Base-by-base conservation (phyloP, 164 flowering plant species). In the Magnolia kwangsiensis region DNA sequence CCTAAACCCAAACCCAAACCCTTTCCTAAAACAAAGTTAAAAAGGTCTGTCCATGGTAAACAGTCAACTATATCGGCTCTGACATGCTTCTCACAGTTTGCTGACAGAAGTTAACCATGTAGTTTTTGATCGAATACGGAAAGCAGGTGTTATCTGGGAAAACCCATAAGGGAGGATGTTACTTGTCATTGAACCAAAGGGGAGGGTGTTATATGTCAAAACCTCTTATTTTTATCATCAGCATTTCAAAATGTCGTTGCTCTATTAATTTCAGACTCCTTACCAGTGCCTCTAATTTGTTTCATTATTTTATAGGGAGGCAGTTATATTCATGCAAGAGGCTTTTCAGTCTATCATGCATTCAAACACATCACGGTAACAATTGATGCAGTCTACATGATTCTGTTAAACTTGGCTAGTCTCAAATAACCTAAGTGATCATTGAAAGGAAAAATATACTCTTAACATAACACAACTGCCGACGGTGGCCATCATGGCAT, bases 321-420 rank as follows among this genome's bases (percentile, higher is more conserved):
- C 75, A 90, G 90, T 86, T 85, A 94, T 77, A 80, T 96, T 58
- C 99, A 94, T 86, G 86, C 97, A 20, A 86, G 97, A 78, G 99
- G 98, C 13, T 81, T 82, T 81, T 96, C 99, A 69, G 86, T 83
- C 77, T 79, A 90, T 82, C 93, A 92, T 80, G 92, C 92, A n/a
- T 96, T 82, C 80, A 89, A 83, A 75, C 88, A 86, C 70, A 85
- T 92, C 37, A 87, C 98, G 84, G 99, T 94, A 90, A 80, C 74
- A 23, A 0, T 19, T 75, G 45, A 51, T 75, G 63, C 72, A 6
- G 45, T 70, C 24, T 19, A 50, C 21, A 10, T 31, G 61, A 8
- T 16, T 63, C 23, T 23, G 24, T 51, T 65, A 27, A 29, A 66
- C 5, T 75, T 69, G 27, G 49, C 45, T 19, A 45, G 64, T 29